These are phyloP conservation scores for Neurospora hispaniola DNA, from an alignment of 495 filamentous ascomycete species.

Conservation along the genomic window DNA sequence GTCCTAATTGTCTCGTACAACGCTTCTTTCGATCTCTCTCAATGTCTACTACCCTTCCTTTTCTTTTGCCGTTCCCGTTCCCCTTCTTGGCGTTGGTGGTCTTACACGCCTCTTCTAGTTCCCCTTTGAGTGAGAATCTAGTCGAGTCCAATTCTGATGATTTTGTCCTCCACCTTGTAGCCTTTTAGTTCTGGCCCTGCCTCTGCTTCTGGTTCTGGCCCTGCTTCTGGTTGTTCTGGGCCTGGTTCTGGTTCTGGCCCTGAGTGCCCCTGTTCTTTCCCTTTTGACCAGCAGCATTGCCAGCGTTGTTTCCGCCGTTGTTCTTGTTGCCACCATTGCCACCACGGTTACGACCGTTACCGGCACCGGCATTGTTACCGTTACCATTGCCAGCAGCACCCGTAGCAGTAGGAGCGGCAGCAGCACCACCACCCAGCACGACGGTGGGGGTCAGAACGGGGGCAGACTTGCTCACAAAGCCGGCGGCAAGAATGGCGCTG, in stretches of 20 bases:
- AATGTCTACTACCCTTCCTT: background rate
- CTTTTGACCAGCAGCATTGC: background rate
- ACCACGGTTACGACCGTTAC: no score
- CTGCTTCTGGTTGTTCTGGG: no score
- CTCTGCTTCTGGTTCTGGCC: background rate
- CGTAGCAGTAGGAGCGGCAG: background rate
- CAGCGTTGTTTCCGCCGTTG: no score
- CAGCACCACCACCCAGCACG: background rate
- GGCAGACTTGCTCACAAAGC: background rate
- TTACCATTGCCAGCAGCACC: background rate
- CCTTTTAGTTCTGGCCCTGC: background rate
- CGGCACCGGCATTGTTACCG: no score
- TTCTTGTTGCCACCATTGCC: no score
- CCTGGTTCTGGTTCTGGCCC: background rate
- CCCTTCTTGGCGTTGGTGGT: background rate
- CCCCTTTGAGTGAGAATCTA: background rate
- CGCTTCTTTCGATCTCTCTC: background rate
- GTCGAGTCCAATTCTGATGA: background rate
- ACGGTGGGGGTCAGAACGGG: background rate
- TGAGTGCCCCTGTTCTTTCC: background rate
- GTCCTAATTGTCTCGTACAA: no score
- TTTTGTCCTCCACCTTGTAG: background rate
- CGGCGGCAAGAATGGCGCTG: constrained; percentile 7
- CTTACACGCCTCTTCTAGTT: no score
- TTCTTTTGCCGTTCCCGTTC: background rate